Conservation (phyloP, 306 rosid species). For the Carpinus viminea region DNA sequence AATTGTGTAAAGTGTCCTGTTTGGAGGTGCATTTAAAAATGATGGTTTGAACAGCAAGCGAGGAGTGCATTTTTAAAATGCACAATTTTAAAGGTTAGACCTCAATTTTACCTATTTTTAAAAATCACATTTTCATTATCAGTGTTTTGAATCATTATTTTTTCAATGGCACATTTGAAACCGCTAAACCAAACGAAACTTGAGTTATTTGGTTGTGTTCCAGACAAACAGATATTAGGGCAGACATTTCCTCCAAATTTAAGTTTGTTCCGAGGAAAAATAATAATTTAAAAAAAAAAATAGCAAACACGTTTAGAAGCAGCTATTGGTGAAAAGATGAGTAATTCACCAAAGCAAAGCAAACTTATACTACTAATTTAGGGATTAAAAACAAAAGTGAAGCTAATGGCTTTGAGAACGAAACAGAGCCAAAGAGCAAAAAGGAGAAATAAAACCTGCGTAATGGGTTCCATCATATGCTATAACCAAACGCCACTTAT, state of each 20-base stretch:
- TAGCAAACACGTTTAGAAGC: no score
- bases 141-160: no score
- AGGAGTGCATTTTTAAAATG: no score
- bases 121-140: no score
- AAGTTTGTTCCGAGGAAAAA: not conserved
- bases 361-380: not conserved
- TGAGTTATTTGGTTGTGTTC: not conserved
- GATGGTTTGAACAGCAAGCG: no score
- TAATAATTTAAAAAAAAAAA: no score
- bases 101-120: no score
- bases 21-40: no score
- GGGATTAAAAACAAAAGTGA: not conserved
- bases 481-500: conserved; percentile 56
- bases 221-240: not conserved
- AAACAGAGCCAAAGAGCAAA: not conserved
- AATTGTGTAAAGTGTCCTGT: no score
- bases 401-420: not conserved
- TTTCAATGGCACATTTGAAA: no score
- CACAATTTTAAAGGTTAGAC: no score
- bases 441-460: conserved; percentile 34
- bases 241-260: not conserved
- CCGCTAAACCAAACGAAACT: no score
- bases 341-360: not conserved
- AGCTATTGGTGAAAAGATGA: not conserved
- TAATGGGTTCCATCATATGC: conserved; percentile 57